phyloP scores from a whole-genome alignment of 768 basidiomycete genomes.

The Hygrocybe coccinea region DNA sequence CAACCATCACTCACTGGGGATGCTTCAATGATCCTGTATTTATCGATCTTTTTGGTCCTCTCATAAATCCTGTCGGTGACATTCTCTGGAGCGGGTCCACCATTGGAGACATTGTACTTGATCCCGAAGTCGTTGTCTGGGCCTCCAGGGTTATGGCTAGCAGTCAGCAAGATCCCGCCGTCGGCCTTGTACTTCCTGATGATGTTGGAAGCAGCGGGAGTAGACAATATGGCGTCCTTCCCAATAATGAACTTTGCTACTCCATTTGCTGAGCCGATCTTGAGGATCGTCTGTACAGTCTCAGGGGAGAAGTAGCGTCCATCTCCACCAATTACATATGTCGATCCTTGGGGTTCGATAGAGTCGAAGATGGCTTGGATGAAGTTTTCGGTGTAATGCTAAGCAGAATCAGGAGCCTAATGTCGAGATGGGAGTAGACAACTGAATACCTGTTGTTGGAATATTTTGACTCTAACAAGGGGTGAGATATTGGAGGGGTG shows the following conservation, averaged over 20 bases:
- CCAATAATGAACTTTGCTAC: conserved; percentile 91
- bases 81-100: conserved; percentile 93
- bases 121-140: conserved; percentile 99
- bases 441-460: conserved; percentile 79
- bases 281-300: conserved; percentile 85
- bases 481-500: conserved; percentile 13
- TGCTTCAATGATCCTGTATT: conserved; percentile 80
- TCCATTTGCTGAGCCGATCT: conserved; percentile 91
- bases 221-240: conserved; percentile 87
- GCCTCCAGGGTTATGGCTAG: conserved; percentile 96
- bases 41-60: conserved; percentile 78
- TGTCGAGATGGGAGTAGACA: background rate
- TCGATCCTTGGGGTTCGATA: conserved; percentile 72
- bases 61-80: conserved; percentile 96
- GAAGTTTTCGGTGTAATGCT: conserved; percentile 99
- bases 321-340: conserved; percentile 95
- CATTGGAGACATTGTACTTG: conserved; percentile 98
- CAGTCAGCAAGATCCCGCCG: conserved; percentile 95
- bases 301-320: conserved; percentile 89
- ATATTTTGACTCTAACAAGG: conserved; percentile 81
- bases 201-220: conserved; percentile 92
- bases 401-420: conserved; percentile 4
- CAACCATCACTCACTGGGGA: conserved; percentile 51
- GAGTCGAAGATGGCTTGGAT: conserved; percentile 91
- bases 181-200: conserved; percentile 95